Conservation (phyloP, 2,329 filamentous ascomycete species). For the Diaporthe longicolla region DNA sequence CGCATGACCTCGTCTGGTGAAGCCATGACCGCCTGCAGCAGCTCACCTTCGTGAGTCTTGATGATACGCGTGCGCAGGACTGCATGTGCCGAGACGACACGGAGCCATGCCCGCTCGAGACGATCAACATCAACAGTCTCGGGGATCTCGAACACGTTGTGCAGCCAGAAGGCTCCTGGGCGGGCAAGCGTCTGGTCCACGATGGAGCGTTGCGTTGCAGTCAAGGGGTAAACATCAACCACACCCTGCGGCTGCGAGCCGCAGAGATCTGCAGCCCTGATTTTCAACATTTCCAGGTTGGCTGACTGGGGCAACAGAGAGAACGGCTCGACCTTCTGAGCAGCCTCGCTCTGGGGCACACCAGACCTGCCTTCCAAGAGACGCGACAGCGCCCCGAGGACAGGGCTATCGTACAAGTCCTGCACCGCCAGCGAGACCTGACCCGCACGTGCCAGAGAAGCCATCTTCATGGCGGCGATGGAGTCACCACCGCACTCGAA, state of each 20-base stretch:
- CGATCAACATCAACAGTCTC: not conserved
- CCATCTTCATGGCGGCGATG: slow-evolving; percentile 63
- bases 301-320: not conserved
- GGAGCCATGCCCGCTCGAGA: slow-evolving; percentile 7
- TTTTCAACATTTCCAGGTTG: not conserved
- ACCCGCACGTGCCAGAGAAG: not conserved
- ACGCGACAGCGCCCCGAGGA: not conserved
- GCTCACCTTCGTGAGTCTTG: not conserved
- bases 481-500: slow-evolving; percentile 73
- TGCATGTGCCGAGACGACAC: not conserved
- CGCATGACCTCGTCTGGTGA: slow-evolving; percentile 6
- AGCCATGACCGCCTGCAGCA: slow-evolving; percentile 1
- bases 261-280: slow-evolving; percentile 11
- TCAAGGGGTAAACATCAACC: slow-evolving; percentile 1
- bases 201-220: not conserved
- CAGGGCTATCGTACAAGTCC: not conserved
- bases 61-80: not conserved
- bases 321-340: not conserved
- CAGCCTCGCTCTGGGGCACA: not conserved
- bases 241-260: slow-evolving; percentile 16
- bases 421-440: slow-evolving; percentile 7
- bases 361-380: not conserved
- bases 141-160: slow-evolving; percentile 2
- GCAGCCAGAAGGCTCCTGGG: not conserved
- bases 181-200: not conserved